Conservation (phyloP, 148 eudicot genomes). For the Cornus kousa region DNA sequence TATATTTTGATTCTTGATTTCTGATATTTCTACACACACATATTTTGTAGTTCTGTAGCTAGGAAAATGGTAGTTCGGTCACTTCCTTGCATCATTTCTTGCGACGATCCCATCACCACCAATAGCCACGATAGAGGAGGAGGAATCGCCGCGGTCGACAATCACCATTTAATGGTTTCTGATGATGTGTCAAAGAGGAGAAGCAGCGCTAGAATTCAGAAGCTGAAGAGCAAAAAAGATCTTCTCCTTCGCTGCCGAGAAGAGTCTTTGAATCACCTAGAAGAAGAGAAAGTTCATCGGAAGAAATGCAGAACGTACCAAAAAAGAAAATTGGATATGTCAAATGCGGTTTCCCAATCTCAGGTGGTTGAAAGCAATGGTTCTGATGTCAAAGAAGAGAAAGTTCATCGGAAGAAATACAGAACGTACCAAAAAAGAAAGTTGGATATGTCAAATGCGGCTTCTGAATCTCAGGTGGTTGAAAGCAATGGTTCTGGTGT, state of each 20-base stretch:
- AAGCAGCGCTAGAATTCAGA: constrained; percentile 34
- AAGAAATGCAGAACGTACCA: constrained; percentile 11
- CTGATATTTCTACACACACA: too few relatives aligned
- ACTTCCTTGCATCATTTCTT: neutral
- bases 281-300: neutral
- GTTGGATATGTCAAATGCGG: neutral
- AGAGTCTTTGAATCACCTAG: neutral
- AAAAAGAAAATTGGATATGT: constrained; percentile 4
- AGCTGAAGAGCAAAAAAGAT: constrained; percentile 19
- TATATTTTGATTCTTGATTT: too few relatives aligned
- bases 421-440: constrained; percentile 9
- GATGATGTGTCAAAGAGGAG: constrained; percentile 7
- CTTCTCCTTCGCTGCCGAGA: constrained; percentile 20
- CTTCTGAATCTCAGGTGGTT: too few relatives aligned
- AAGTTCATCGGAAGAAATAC: constrained; percentile 8
- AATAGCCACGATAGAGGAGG: neutral
- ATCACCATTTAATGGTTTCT: constrained; percentile 6
- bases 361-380: neutral
- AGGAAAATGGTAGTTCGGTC: constrained; percentile 2
- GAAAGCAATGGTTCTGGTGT: constrained; percentile 17
- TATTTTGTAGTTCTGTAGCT: too few relatives aligned
- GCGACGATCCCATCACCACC: neutral
- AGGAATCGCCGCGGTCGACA: neutral
- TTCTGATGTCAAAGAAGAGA: neutral
- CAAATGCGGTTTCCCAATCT: neutral